Evolutionary conservation across 1,284 basidiomycete genomes (phyloP).

Genomic region (Termitomyces sp.): DNA sequence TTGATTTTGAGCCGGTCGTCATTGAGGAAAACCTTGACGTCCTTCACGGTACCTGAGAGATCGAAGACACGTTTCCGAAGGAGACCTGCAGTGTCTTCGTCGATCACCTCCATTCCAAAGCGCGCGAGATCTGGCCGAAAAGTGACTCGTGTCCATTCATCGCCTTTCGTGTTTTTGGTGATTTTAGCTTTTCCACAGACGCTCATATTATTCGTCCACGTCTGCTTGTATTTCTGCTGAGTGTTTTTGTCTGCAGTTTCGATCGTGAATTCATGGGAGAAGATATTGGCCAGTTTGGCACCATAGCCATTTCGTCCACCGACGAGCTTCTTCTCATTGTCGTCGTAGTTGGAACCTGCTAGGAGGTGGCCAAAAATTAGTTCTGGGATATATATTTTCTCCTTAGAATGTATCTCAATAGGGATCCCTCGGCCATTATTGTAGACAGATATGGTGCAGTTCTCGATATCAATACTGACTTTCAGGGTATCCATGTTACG

Average conservation of each 20-base stretch:
- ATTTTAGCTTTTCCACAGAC: constrained; percentile 88
- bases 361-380: constrained; percentile 96
- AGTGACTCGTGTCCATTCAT: constrained; percentile 93
- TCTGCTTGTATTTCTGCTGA: constrained; percentile 92
- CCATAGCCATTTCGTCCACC: constrained; percentile 99
- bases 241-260: constrained; percentile 93
- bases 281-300: constrained; percentile 98
- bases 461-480: constrained; percentile 81
- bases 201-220: constrained; percentile 93
- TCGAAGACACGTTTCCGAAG: constrained; percentile 97
- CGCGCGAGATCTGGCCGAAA: constrained; percentile 91
- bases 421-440: constrained; percentile 98
- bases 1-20: constrained; percentile 92
- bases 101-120: constrained; percentile 91
- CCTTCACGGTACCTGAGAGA: constrained; percentile 91
- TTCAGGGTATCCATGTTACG: constrained; percentile 85
- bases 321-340: constrained; percentile 97
- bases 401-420: constrained; percentile 90
- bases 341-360: constrained; percentile 97
- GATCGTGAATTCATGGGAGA: constrained; percentile 95
- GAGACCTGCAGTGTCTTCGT: constrained; percentile 87
- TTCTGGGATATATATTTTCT: constrained; percentile 96
- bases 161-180: constrained; percentile 80
- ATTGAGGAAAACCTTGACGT: constrained; percentile 92
- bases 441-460: constrained; percentile 85